A percentile compares a stretch with the other conserved stretches of the same genome.
phyloP scores from a whole-genome alignment of 2,329 filamentous ascomycete species.

The Tolypocladium pustulatum region DNA sequence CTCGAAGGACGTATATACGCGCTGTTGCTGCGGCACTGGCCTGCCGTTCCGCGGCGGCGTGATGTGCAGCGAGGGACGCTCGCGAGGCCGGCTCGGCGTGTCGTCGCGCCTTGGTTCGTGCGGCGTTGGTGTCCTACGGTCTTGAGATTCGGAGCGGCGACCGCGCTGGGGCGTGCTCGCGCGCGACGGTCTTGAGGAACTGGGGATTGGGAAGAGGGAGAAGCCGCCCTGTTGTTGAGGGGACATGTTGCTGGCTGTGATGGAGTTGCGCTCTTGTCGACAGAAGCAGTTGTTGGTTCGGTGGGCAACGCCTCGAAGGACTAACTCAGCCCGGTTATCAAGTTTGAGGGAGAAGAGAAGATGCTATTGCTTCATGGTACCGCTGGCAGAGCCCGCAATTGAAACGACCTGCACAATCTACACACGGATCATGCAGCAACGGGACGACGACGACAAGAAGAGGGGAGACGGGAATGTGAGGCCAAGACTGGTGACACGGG shows the following conservation, averaged over 20 bases:
- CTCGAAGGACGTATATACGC: background rate
- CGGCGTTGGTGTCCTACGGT: conserved; percentile 15
- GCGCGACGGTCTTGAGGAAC: conserved; percentile 16
- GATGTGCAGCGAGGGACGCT: conserved; percentile 1
- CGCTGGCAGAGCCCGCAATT: background rate
- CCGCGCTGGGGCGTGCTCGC: conserved; percentile 14
- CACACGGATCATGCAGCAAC: background rate
- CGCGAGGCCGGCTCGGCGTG: conserved; percentile 9
- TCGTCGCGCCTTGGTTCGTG: conserved; percentile 16
- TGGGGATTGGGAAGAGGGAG: conserved; percentile 47
- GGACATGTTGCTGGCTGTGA: background rate
- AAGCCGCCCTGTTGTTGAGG: conserved; percentile 18
- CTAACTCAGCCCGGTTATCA: background rate
- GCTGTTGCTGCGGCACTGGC: background rate
- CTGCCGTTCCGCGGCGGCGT: conserved; percentile 11
- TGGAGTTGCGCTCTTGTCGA: background rate
- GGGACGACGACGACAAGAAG: background rate
- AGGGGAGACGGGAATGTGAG: background rate
- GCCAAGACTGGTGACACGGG: background rate
- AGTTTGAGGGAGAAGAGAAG: background rate
- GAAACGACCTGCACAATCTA: background rate
- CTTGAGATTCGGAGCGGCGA: conserved; percentile 25
- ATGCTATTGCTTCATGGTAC: background rate
- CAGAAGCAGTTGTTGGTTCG: background rate
- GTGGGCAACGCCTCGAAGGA: background rate